These are phyloP conservation scores for Populus alba DNA, from an alignment of 345 rosid genomes.

Conservation along the genomic window DNA sequence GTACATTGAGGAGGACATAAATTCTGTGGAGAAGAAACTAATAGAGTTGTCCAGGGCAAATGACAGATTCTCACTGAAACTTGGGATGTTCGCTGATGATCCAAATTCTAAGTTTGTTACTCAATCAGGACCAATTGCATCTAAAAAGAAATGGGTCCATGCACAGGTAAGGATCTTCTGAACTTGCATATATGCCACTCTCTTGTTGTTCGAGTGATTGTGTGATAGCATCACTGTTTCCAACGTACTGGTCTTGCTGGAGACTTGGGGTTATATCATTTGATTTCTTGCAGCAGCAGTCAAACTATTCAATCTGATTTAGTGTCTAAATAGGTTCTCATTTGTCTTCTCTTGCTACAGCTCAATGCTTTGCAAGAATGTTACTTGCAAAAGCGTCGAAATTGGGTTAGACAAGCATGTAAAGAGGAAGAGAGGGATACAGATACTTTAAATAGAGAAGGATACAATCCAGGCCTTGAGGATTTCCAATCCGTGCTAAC, in stretches of 20 bases:
- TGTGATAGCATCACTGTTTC: neutral
- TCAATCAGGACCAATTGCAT: slow-evolving; percentile 55
- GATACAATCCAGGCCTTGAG: slow-evolving; percentile 75
- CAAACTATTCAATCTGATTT: neutral
- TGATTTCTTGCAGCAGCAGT: neutral
- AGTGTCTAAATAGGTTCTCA: neutral
- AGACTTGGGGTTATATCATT: neutral
- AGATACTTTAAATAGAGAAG: slow-evolving; percentile 56
- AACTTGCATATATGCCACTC: neutral
- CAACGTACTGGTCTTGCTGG: neutral
- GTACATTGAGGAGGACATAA: slow-evolving; percentile 6
- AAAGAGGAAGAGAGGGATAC: slow-evolving; percentile 49
- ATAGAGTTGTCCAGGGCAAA: neutral
- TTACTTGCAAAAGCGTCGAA: slow-evolving; percentile 86
- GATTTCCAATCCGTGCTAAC: slow-evolving; percentile 77
- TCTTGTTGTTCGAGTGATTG: neutral
- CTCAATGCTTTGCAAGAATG: slow-evolving; percentile 80
- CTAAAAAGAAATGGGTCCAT: slow-evolving; percentile 74
- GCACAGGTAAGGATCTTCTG: slow-evolving; percentile 54
- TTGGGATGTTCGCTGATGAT: neutral
- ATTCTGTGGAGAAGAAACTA: neutral
- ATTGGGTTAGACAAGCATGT: slow-evolving; percentile 50
- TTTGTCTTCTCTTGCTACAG: slow-evolving; percentile 32
- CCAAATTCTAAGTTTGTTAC: neutral
- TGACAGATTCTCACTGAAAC: neutral